These are phyloP conservation scores for Cochlearia excelsa DNA, from an alignment of 345 rosid species.

Conservation along the genomic window DNA sequence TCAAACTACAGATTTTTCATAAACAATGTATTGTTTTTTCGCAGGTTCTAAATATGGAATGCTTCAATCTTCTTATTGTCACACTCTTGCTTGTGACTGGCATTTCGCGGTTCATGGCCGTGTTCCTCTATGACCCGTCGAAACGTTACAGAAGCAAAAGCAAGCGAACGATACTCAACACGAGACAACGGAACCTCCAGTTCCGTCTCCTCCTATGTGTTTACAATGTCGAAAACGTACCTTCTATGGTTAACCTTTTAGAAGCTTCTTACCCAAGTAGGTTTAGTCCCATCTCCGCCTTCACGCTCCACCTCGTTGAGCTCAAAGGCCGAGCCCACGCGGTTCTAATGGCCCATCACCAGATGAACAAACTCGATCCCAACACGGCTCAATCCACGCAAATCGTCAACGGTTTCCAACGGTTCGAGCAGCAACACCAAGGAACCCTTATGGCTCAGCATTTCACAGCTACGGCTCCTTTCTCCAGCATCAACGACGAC, in stretches of 20 bases:
- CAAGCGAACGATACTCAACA: constrained; percentile 50
- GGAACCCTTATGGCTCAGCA: constrained; percentile 41
- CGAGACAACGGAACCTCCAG: constrained; percentile 37
- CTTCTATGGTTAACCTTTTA: constrained; percentile 35
- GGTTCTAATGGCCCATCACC: constrained; percentile 36
- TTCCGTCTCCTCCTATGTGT: constrained; percentile 52
- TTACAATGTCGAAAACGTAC: constrained; percentile 37
- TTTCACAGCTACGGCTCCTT: constrained; percentile 54
- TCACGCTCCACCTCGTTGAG: constrained; percentile 36
- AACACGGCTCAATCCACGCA: constrained; percentile 33
- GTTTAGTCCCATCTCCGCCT: constrained; percentile 35
- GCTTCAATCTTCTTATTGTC: constrained; percentile 36
- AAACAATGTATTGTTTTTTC: neutral
- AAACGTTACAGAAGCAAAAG: constrained; percentile 49
- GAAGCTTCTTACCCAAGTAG: constrained; percentile 35
- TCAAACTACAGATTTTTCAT: too few relatives aligned
- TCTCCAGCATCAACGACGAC: constrained; percentile 50
- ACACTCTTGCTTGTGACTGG: constrained; percentile 37
- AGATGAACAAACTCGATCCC: constrained; percentile 38
- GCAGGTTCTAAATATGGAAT: constrained; percentile 33
- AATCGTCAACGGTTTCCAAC: constrained; percentile 42
- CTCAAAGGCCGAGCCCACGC: constrained; percentile 39
- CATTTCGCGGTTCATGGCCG: constrained; percentile 43
- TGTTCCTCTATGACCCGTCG: constrained; percentile 57
- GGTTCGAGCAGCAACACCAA: constrained; percentile 38